Conservation (phyloP, 257 asterid species). For the Rauvolfia tetraphylla region DNA sequence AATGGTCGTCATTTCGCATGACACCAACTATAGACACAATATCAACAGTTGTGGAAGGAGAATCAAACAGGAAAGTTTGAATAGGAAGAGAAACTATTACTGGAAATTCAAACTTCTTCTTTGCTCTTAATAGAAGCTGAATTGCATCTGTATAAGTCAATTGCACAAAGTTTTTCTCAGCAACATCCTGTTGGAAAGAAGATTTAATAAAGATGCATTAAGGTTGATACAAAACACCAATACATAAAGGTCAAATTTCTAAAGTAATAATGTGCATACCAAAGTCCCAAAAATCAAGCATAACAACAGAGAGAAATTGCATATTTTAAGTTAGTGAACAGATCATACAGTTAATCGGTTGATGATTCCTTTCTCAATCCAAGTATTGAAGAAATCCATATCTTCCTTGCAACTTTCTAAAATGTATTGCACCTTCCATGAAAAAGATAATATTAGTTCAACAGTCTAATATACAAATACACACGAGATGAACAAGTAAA, state of each 20-base stretch:
- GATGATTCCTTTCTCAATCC: constrained; percentile 97
- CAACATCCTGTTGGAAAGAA: constrained; percentile 65
- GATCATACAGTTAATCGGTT: constrained; percentile 63
- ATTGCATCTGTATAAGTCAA: constrained; percentile 86
- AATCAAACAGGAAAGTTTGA: constrained; percentile 6
- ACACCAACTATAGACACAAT: background rate
- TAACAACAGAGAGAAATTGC: background rate
- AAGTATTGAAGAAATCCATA: constrained; percentile 89
- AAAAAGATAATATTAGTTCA: constrained; percentile 19
- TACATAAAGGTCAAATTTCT: background rate
- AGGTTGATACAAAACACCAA: background rate
- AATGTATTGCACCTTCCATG: constrained; percentile 67
- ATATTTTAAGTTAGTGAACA: constrained; percentile 12
- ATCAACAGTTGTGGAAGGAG: background rate
- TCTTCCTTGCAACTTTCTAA: constrained; percentile 97
- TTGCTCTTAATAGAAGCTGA: constrained; percentile 67
- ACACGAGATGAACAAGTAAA: constrained; percentile 18
- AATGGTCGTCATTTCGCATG: background rate
- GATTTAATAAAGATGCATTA: constrained; percentile 24
- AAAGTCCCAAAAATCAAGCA: background rate
- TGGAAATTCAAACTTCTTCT: constrained; percentile 78
- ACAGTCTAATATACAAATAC: constrained; percentile 18
- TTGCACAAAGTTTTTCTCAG: constrained; percentile 74
- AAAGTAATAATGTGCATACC: too few relatives aligned
- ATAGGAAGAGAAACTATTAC: constrained; percentile 31